A percentile compares a stretch with the other conserved stretches of the same genome.
These are phyloP conservation scores for Raphanus sativus DNA, from an alignment of 345 rosid genomes.

Conservation along the genomic window DNA sequence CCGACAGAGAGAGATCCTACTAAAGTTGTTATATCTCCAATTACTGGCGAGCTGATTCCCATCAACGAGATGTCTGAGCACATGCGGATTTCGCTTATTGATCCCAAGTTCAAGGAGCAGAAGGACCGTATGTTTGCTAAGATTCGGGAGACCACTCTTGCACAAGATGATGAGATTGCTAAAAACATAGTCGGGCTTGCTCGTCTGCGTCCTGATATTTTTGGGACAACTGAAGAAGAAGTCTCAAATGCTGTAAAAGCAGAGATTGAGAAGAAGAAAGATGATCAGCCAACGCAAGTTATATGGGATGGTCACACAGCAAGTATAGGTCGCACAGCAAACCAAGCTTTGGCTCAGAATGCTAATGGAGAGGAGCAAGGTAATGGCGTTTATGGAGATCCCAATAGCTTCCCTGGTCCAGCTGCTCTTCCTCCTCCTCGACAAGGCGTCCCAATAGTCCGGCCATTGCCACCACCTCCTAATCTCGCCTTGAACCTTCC, in stretches of 20 bases:
- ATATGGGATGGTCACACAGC: slow-evolving; percentile 96
- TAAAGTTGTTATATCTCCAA: slow-evolving; percentile 76
- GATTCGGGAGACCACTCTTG: slow-evolving; percentile 90
- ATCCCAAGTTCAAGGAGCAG: slow-evolving; percentile 94
- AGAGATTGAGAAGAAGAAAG: slow-evolving; percentile 90
- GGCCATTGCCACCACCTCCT: slow-evolving; percentile 87
- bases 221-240: slow-evolving; percentile 94
- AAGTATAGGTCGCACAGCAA: slow-evolving; percentile 91
- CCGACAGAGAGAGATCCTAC: slow-evolving; percentile 79
- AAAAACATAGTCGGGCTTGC: slow-evolving; percentile 88
- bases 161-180: slow-evolving; percentile 88
- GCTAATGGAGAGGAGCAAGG: slow-evolving; percentile 57
- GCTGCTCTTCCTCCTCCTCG: slow-evolving; percentile 86
- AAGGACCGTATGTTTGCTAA: slow-evolving; percentile 94
- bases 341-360: slow-evolving; percentile 76
- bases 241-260: slow-evolving; percentile 94
- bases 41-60: slow-evolving; percentile 87
- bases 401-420: slow-evolving; percentile 72
- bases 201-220: slow-evolving; percentile 84
- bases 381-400: slow-evolving; percentile 45
- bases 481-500: slow-evolving; percentile 78
- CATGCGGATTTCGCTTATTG: slow-evolving; percentile 84
- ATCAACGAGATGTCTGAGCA: slow-evolving; percentile 92
- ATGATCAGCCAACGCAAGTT: slow-evolving; percentile 88
- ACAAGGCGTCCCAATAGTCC: slow-evolving; percentile 59